phyloP scores from a whole-genome alignment of 352 stramenopile genomes.

The Globisporangium alternatum region DNA sequence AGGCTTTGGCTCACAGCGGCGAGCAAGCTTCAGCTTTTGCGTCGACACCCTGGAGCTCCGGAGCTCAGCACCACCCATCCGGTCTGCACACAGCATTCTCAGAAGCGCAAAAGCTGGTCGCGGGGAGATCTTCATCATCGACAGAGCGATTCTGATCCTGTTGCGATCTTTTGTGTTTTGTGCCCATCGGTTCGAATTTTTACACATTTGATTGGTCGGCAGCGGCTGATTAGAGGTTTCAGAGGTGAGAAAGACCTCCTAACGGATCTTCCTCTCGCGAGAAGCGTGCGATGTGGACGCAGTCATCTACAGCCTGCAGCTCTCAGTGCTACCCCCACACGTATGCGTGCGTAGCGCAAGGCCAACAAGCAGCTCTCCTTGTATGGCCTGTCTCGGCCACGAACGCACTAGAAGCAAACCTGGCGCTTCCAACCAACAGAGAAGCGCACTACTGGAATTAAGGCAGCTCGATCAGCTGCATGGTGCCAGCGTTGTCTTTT shows the following conservation, averaged over 20 bases:
- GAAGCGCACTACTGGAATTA: background rate
- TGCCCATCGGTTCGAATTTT: constrained; percentile 13
- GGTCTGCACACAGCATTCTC: background rate
- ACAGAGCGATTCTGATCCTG: constrained; percentile 5
- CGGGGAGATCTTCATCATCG: constrained; percentile 7
- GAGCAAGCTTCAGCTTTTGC: background rate
- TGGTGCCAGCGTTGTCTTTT: background rate
- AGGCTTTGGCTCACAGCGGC: too few relatives aligned
- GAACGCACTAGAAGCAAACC: background rate
- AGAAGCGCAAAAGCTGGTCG: constrained; percentile 5
- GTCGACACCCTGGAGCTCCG: constrained; percentile 5
- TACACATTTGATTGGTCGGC: constrained; percentile 1
- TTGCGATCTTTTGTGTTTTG: constrained; percentile 8
- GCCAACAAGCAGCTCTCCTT: constrained; percentile 3
- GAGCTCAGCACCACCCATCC: background rate
- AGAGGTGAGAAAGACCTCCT: background rate
- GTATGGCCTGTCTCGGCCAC: background rate
- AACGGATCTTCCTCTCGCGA: background rate
- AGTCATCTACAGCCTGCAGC: constrained; percentile 14
- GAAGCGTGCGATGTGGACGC: background rate
- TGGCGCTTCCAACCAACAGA: background rate
- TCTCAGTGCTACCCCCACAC: constrained; percentile 3
- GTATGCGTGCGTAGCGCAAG: background rate
- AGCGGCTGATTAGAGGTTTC: background rate
- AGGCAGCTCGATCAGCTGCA: background rate